A percentile compares a stretch with the other conserved stretches of the same genome.
phyloP scores from a whole-genome alignment of 1,139 yeast genomes.

The Hanseniaspora uvarum region DNA sequence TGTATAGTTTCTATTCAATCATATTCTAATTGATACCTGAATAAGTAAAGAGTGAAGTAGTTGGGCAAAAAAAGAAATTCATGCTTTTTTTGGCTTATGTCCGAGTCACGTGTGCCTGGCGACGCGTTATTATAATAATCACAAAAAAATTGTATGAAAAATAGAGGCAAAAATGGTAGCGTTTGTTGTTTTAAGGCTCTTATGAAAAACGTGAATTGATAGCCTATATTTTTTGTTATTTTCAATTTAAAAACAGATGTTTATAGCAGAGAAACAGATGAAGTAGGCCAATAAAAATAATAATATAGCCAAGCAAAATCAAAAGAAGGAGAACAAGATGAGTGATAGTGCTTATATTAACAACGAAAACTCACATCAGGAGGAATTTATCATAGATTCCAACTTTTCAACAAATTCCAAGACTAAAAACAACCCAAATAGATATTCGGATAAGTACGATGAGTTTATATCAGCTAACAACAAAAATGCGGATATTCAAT shows the following conservation, averaged over 20 bases:
- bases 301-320: too few relatives aligned
- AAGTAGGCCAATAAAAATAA: too few relatives aligned
- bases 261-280: too few relatives aligned
- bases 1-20: background rate
- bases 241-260: too few relatives aligned
- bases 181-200: background rate
- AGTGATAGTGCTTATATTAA: background rate
- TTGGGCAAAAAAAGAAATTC: background rate
- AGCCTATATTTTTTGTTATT: too few relatives aligned
- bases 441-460: slow-evolving; percentile 5
- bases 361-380: slow-evolving; percentile 12
- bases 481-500: background rate
- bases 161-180: background rate
- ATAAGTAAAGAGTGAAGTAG: too few relatives aligned
- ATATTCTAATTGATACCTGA: too few relatives aligned
- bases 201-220: too few relatives aligned
- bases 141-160: background rate
- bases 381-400: slow-evolving; percentile 3
- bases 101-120: background rate
- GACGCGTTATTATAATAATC: background rate
- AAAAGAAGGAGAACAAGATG: too few relatives aligned
- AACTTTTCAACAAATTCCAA: background rate
- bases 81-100: background rate
- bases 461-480: background rate
- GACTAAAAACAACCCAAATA: background rate